These are phyloP conservation scores for Pythium pectinolyticum DNA, from an alignment of 352 stramenopile genomes.

Conservation along the genomic window DNA sequence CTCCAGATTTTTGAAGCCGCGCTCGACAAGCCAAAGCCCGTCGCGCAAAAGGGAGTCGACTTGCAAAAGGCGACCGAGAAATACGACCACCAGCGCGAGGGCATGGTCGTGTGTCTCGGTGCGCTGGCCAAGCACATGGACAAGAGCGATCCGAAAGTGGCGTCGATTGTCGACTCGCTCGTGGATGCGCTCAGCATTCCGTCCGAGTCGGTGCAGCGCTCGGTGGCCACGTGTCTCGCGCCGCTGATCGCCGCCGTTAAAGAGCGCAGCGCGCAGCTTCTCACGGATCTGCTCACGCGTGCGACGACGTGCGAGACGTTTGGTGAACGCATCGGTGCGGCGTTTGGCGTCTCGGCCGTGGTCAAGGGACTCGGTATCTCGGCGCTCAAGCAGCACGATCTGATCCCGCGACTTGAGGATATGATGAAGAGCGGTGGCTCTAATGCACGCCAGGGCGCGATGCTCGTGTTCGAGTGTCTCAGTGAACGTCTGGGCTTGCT, in stretches of 20 bases:
- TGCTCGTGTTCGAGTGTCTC: constrained; percentile 98
- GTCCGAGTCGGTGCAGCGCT: constrained; percentile 92
- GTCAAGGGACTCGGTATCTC: constrained; percentile 99
- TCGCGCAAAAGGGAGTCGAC: constrained; percentile 42
- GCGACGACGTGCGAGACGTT: constrained; percentile 81
- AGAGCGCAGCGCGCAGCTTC: constrained; percentile 66
- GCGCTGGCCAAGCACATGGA: constrained; percentile 90
- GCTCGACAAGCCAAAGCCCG: constrained; percentile 63
- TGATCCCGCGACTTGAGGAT: constrained; percentile 93
- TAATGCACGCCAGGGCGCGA: constrained; percentile 89
- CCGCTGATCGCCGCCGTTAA: constrained; percentile 87
- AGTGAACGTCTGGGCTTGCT: constrained; percentile 95
- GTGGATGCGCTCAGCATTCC: constrained; percentile 89
- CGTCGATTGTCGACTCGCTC: constrained; percentile 84
- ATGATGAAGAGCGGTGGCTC: constrained; percentile 73
- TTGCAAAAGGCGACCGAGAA: constrained; percentile 43
- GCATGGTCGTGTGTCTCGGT: constrained; percentile 89
- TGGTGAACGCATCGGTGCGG: constrained; percentile 91
- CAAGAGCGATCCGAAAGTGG: constrained; percentile 86
- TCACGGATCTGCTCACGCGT: constrained; percentile 72
- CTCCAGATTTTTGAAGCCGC: constrained; percentile 77
- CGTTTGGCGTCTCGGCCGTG: constrained; percentile 97
- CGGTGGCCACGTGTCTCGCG: constrained; percentile 88
- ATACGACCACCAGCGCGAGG: constrained; percentile 89
- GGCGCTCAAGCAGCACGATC: constrained; percentile 96